phyloP scores from a whole-genome alignment of 2,329 filamentous ascomycete genomes.

The Periconia macrospinosa region DNA sequence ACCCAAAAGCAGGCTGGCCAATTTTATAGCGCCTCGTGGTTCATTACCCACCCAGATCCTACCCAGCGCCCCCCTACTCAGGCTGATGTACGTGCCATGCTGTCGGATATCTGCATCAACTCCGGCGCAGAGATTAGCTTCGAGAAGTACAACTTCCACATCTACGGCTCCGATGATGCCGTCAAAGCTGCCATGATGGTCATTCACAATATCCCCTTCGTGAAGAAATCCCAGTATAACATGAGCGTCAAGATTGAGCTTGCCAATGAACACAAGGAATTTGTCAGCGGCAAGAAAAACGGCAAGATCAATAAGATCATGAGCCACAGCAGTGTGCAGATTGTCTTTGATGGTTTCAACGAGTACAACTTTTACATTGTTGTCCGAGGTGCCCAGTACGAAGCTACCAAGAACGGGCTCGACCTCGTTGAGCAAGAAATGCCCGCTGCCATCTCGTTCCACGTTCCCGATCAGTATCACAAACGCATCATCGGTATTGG shows the following conservation, averaged over 20 bases:
- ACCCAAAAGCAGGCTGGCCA: conserved; percentile 72
- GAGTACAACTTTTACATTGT: conserved; percentile 99
- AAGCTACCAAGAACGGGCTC: conserved; percentile 90
- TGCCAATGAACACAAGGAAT: conserved; percentile 99
- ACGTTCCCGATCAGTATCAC: conserved; percentile 98
- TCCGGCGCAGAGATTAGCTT: conserved; percentile 94
- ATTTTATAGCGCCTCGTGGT: conserved; percentile 97
- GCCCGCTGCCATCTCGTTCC: conserved; percentile 98
- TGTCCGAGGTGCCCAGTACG: conserved; percentile 88
- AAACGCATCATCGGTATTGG: conserved; percentile 99
- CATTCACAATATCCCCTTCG: conserved; percentile 87
- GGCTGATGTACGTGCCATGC: conserved; percentile 81
- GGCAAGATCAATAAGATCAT: conserved; percentile 99
- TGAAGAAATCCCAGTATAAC: conserved; percentile 83
- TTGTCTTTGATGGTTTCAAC: conserved; percentile 98
- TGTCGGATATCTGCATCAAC: conserved; percentile 93
- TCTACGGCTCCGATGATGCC: conserved; percentile 93
- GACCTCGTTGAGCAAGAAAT: conserved; percentile 97
- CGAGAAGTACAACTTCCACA: conserved; percentile 89
- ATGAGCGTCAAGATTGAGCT: conserved; percentile 98
- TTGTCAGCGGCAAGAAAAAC: conserved; percentile 99
- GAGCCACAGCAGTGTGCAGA: conserved; percentile 98
- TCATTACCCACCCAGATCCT: conserved; percentile 77
- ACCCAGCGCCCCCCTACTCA: conserved; percentile 63
- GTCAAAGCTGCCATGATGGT: conserved; percentile 95